Base-by-base conservation (phyloP, 208 protist genomes). In the Leptomonas seymouri region DNA sequence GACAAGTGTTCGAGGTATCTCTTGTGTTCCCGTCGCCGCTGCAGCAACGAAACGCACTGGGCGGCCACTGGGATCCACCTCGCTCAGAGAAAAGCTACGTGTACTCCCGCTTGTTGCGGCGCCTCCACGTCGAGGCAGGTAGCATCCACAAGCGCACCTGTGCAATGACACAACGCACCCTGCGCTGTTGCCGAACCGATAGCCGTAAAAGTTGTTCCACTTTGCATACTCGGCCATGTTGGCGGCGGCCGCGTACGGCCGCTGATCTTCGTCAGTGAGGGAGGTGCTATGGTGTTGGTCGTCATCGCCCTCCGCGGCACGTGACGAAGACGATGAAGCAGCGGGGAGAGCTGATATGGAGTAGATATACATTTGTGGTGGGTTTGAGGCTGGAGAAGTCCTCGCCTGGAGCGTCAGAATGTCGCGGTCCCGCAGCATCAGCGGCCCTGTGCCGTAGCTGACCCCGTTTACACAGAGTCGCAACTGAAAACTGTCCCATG, bases 191-290 rank as follows among this genome's bases (percentile, higher is more conserved):
- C 61, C 65, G 31, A 71, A 80, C 28, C 66, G 59, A 15, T 73
- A 14, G 34, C 39, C 44, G 62, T 80, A 80, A 60, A 71, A 74
- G 64, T 74, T 72, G 55, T 66, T 74, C 74, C 74, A 80, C 60
- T 69, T 73, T 2, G 63, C 66, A 34, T 74, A 80, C 62, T 73
- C 45, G 44, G 71, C 50, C 41, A 66, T 11, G 63, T 76, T 76
- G 0, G 48, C 34, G 11, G 36, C 36, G 20, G 71, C 49, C 2
- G 25, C 39, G 46, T 45, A 27, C 44, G 34, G 46, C 27, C 55
- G 70, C 41, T 45, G 42, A 0, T 56, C 49, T 12, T 75, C 70
- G 12, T 36, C 61, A 7, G 14, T 21, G 48, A 31, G 16, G 46
- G 30, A 15, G 18, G 31, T 20, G 31, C 3, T 2, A 4, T 36